Base-by-base conservation (phyloP, 352 stramenopile species). In the Thalassiosira sp. region DNA sequence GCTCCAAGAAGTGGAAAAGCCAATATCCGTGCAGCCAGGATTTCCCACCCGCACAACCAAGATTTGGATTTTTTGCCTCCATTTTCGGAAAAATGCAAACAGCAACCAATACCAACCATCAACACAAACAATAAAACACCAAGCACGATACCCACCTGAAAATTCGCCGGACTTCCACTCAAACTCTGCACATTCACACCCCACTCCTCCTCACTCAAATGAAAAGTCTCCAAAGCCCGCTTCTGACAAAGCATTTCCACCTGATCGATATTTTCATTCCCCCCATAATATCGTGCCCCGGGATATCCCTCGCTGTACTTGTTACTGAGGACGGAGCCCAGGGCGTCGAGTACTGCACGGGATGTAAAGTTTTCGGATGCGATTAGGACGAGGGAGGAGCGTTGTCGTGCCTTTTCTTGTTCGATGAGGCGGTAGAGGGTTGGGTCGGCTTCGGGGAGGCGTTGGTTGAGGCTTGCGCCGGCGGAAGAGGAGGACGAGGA, bases 321-420 rank as follows among this genome's bases (percentile, higher is more conserved):
- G 90, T 99, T 99, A 28, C 94, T 98, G 88, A 99, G 96, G 64
- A 98, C 95, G 6, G 95, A 98, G 28, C 97, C 97, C 28, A 99
- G 86, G 10, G 96, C 96, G 81, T 99, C 95, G 72, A 99, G 93
- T 31, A 99, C 97, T 11, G 96, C 93, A 51, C 93, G 94, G 3
- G 93, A 98, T 33, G 97, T 99, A 74, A 99, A 99, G 89, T 99
- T 99, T 89, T 99, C 97, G n/a, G 95, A 98, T 45, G 97, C 97
- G 85, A 99, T 99, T 18, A 99, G 92, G 42, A 97, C 98, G 57
- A 99, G 91, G 75, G 89, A 98, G 81, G 98, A 96, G 66, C 97
- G 94, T 90, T 99, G 97, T 40, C 97, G 93, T 53, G 96, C 91
- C 90, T 99, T 99, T 90, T 99, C 96, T 56, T 95, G 90, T 88